These are phyloP conservation scores for Wickerhamomyces hampshirensis DNA, from an alignment of 805 yeast genomes.

Conservation along the genomic window DNA sequence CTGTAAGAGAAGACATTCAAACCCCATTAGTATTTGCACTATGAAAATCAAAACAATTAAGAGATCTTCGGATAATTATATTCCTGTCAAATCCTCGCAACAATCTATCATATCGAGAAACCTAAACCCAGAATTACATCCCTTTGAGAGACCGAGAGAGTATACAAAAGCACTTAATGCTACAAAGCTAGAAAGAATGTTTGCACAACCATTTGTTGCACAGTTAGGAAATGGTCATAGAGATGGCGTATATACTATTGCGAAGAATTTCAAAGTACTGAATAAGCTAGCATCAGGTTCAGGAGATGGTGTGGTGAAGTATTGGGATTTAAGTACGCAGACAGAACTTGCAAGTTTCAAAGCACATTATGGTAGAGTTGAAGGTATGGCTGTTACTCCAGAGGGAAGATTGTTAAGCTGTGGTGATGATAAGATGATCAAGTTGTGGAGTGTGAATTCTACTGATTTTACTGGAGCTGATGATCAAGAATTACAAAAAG, in stretches of 20 bases:
- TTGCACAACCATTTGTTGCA: conserved; percentile 95
- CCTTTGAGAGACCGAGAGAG: conserved; percentile 95
- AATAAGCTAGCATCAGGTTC: conserved; percentile 85
- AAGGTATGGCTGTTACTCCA: conserved; percentile 69
- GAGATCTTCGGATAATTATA: conserved; percentile 84
- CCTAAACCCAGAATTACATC: conserved; percentile 90
- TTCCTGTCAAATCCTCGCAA: conserved; percentile 88
- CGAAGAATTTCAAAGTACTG: conserved; percentile 66
- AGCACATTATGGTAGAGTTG: conserved; percentile 87
- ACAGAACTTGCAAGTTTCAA: conserved; percentile 71
- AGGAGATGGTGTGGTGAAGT: conserved; percentile 92
- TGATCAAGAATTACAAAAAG: conserved; percentile 29
- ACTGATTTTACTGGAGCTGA: conserved; percentile 41
- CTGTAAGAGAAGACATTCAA: too few species aligned
- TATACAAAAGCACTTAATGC: conserved; percentile 93
- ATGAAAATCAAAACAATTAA: conserved; percentile 26
- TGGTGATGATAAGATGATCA: conserved; percentile 86
- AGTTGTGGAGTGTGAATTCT: conserved; percentile 76
- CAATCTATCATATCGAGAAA: conserved; percentile 85
- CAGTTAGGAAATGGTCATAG: conserved; percentile 93
- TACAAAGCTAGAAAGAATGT: conserved; percentile 91
- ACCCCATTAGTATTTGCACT: too few species aligned
- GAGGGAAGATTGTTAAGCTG: conserved; percentile 65
- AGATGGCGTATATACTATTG: conserved; percentile 88
- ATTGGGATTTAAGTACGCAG: conserved; percentile 85